Percentiles rank a stretch among this genome's conserved stretches.
Evolutionary conservation across 2,329 filamentous ascomycete species (phyloP).

Genomic region (Ramularia endophylla): DNA sequence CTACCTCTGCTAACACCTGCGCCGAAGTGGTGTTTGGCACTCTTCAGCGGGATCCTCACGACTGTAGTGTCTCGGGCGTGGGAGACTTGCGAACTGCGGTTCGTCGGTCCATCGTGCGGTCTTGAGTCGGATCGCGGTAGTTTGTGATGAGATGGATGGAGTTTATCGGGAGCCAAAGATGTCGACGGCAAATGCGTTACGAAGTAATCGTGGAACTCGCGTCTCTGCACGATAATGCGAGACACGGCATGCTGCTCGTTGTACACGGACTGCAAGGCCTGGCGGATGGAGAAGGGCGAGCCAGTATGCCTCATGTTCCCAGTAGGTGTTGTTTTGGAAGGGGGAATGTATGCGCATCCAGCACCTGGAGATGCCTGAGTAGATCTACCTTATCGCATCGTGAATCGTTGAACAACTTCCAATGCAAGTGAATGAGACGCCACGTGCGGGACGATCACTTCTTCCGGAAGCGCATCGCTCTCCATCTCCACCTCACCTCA

Average conservation of each 20-base stretch:
- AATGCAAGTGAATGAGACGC: too few species aligned
- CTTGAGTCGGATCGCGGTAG: constrained; percentile 78
- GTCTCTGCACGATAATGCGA: constrained; percentile 18
- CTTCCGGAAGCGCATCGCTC: too few species aligned
- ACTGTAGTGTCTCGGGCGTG: constrained; percentile 73
- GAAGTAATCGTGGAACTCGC: constrained; percentile 87
- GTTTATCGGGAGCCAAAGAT: constrained; percentile 74
- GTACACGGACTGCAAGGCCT: constrained; percentile 24
- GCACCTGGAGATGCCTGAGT: too few species aligned
- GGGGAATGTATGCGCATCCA: too few species aligned
- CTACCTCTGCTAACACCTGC: constrained; percentile 72
- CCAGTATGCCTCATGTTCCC: constrained; percentile 25
- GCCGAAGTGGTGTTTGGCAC: constrained; percentile 95
- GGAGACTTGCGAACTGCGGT: constrained; percentile 12
- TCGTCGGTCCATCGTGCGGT: constrained; percentile 55
- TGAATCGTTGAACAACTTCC: too few species aligned
- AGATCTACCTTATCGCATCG: too few species aligned
- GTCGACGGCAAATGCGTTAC: constrained; percentile 92
- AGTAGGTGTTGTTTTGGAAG: too few species aligned
- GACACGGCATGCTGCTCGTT: constrained; percentile 12
- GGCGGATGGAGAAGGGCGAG: constrained; percentile 25
- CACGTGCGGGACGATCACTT: too few species aligned
- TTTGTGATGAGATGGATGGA: constrained; percentile 58
- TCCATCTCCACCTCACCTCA: too few species aligned
- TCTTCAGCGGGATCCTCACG: constrained; percentile 86